Conservation (phyloP, 2,329 filamentous ascomycete genomes). For the Eutypella sp. region DNA sequence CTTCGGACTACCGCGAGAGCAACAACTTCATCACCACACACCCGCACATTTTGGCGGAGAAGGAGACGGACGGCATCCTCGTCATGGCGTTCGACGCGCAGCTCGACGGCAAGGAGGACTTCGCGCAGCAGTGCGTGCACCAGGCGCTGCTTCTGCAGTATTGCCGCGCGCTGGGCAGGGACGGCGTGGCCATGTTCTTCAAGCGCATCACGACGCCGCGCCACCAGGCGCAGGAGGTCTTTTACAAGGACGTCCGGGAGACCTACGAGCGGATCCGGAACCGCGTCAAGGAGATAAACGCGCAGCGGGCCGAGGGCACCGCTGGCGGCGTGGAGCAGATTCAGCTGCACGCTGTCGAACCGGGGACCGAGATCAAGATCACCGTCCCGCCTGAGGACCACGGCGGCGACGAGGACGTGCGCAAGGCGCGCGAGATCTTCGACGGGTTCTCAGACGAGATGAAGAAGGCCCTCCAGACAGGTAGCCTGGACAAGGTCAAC, state of each 20-base stretch:
- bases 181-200: constrained; percentile 91
- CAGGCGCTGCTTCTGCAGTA: constrained; percentile 91
- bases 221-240: constrained; percentile 86
- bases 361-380: constrained; percentile 87
- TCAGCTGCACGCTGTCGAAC: constrained; percentile 93
- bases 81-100: constrained; percentile 89
- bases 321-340: constrained; percentile 84
- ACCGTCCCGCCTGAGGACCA: constrained; percentile 66
- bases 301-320: constrained; percentile 42
- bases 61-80: constrained; percentile 84
- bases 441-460: constrained; percentile 79
- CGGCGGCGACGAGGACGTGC: constrained; percentile 60
- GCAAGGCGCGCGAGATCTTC: constrained; percentile 68
- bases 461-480: constrained; percentile 77
- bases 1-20: constrained; percentile 67
- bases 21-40: constrained; percentile 75
- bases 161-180: constrained; percentile 80
- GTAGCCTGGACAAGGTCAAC: constrained; percentile 84
- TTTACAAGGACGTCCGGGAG: constrained; percentile 85
- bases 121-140: constrained; percentile 82
- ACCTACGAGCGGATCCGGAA: constrained; percentile 80
- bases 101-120: constrained; percentile 69
- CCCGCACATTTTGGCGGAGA: constrained; percentile 73
- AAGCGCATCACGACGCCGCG: constrained; percentile 86
- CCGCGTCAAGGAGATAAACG: constrained; percentile 66